Evolutionary conservation across 2,329 filamentous ascomycete genomes (phyloP).

Genomic region (Fusarium domesticum): DNA sequence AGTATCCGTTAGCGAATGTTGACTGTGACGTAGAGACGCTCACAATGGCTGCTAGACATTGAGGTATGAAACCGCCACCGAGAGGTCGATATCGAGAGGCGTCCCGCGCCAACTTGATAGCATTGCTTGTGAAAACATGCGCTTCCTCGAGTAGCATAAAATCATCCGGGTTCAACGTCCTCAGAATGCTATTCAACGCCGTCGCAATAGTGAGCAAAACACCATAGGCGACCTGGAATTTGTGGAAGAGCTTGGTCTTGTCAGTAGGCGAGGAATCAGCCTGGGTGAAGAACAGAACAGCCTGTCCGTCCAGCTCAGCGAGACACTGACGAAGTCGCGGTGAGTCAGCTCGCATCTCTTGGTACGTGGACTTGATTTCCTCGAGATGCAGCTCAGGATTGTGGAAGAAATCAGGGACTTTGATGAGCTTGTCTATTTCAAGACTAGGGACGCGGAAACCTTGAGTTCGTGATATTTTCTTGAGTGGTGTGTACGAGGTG

Average conservation of each 20-base stretch:
- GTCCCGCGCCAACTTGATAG: not conserved
- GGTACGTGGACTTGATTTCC: slow-evolving; percentile 1
- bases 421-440: not conserved
- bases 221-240: not conserved
- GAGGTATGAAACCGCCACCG: slow-evolving; percentile 2
- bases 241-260: not conserved
- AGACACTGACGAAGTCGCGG: not conserved
- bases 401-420: not conserved
- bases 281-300: not conserved
- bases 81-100: not conserved
- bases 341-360: not conserved
- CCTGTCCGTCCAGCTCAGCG: not conserved
- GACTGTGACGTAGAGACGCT: not conserved
- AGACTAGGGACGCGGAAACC: not conserved
- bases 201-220: not conserved
- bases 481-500: not conserved
- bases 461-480: not conserved
- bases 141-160: not conserved
- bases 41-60: slow-evolving; percentile 1
- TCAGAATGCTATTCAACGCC: slow-evolving; percentile 1
- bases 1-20: not conserved
- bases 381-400: not conserved
- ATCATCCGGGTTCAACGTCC: not conserved
- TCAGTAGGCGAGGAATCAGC: not conserved
- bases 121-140: not conserved